Evolutionary conservation across 257 asterid genomes (phyloP), one percentile per base, ranked within the genome.

Genomic region (Penstemon barbatus): DNA sequence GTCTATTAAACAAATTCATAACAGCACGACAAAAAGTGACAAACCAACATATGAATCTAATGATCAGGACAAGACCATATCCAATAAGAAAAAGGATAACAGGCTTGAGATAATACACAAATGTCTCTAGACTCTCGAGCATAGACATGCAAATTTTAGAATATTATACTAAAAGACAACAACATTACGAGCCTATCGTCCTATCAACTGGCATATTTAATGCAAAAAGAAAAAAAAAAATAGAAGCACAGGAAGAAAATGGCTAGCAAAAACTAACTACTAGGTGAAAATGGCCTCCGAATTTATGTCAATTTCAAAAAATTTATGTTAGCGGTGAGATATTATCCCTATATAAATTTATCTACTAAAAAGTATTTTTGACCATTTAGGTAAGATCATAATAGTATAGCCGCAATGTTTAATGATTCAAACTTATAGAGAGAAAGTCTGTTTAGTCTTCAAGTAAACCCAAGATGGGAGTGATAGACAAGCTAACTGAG

Each of bases 21-120:
- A 51, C 49, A 36, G 42, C 51, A 54, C 19, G 42, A 59, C 37
- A 8, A 52, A 25, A 37, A 5, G 1, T 4, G 33, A 52, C 11
- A 9, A 46, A 38, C 38, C 19, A 19, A 8, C 52, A 65, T n/a
- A 25, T 44, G 15, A 38, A 58, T 18, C 7, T 4, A 38, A 63
- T 33, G 3, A 77, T 53, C 63, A 46, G 51, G 52, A 55, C 25
- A 13, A 42, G 63, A 62, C 56, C 46, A 51, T 10, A 65, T 56
- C 46, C 13, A 11, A 45, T 12, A 46, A 36, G 58, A 15, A n/a
- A 63, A 54, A 39, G 33, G 3, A 19, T 11, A 56, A 68, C 4
- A 7, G 13, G 6, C 41, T 25, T 25, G 33, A 25, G 33, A 25
- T 25, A 25, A 2, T 25, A 25, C 33, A 25, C 33, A 25, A 25